phyloP scores from a whole-genome alignment of 305 asterid genomes.

The Lippia alba region DNA sequence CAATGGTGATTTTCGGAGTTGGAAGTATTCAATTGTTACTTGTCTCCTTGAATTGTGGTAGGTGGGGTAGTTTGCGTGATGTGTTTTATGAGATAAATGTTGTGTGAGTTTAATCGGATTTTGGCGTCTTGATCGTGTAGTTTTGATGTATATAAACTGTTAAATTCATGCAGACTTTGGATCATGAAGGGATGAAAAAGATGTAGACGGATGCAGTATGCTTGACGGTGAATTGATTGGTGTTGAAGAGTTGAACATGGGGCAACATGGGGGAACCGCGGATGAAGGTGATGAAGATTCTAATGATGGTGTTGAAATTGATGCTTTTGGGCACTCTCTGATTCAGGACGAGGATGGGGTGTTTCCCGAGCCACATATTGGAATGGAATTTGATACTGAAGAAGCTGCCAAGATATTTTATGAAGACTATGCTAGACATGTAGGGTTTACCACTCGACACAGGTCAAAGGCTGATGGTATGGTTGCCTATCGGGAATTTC shows the following conservation, averaged over 20 bases:
- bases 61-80: constrained; percentile 13
- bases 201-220: constrained; percentile 33
- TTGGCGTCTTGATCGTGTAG: neutral
- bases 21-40: neutral
- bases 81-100: constrained; percentile 21
- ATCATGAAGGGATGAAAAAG: constrained; percentile 34
- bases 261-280: constrained; percentile 51
- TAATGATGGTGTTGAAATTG: constrained; percentile 50
- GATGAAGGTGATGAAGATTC: constrained; percentile 63
- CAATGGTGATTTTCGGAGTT: constrained; percentile 14
- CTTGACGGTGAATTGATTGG: constrained; percentile 54
- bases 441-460: constrained; percentile 63
- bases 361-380: constrained; percentile 59
- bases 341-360: constrained; percentile 42
- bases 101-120: constrained; percentile 4
- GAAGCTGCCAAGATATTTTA: constrained; percentile 66
- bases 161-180: constrained; percentile 46
- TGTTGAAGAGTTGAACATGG: constrained; percentile 49
- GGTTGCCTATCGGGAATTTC: constrained; percentile 45
- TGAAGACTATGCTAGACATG: constrained; percentile 64
- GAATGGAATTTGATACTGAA: constrained; percentile 77
- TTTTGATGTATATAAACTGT: constrained; percentile 26
- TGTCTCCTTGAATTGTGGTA: neutral
- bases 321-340: constrained; percentile 45
- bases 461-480: constrained; percentile 48